Percentiles rank a stretch among this genome's conserved stretches.
Conservation (phyloP, 768 basidiomycete species). For the Grammothele lineata region DNA sequence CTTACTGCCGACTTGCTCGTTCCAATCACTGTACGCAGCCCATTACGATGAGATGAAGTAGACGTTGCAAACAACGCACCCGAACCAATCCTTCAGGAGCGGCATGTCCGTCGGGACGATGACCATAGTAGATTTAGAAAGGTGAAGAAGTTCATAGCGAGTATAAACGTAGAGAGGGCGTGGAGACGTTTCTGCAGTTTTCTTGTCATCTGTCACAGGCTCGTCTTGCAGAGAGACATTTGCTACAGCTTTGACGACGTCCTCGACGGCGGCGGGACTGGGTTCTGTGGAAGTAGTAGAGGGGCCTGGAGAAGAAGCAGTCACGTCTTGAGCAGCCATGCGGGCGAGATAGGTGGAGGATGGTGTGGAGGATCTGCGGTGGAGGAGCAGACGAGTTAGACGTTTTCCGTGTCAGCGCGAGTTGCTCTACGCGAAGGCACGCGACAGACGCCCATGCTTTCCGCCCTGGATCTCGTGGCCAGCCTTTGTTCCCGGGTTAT, state of each 20-base stretch:
- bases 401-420: constrained; percentile 13
- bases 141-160: constrained; percentile 60
- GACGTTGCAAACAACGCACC: constrained; percentile 45
- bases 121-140: constrained; percentile 75
- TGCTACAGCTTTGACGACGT: constrained; percentile 29
- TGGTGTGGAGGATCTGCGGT: constrained; percentile 3
- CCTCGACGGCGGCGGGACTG: constrained; percentile 17
- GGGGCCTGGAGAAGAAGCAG: not conserved
- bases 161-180: constrained; percentile 63
- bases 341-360: not conserved
- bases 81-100: constrained; percentile 82
- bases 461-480: no score
- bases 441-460: constrained; percentile 3
- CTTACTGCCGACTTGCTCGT: constrained; percentile 59
- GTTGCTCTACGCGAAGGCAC: constrained; percentile 1
- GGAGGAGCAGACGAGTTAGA: constrained; percentile 4
- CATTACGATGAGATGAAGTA: constrained; percentile 3
- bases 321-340: constrained; percentile 14
- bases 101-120: constrained; percentile 73
- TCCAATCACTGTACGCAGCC: constrained; percentile 39
- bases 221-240: constrained; percentile 29
- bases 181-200: constrained; percentile 24
- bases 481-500: no score
- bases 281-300: not conserved
- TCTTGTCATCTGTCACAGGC: constrained; percentile 27